Evolutionary conservation across 1,284 basidiomycete genomes (phyloP).

Genomic region (Laetiporus sulphureus): DNA sequence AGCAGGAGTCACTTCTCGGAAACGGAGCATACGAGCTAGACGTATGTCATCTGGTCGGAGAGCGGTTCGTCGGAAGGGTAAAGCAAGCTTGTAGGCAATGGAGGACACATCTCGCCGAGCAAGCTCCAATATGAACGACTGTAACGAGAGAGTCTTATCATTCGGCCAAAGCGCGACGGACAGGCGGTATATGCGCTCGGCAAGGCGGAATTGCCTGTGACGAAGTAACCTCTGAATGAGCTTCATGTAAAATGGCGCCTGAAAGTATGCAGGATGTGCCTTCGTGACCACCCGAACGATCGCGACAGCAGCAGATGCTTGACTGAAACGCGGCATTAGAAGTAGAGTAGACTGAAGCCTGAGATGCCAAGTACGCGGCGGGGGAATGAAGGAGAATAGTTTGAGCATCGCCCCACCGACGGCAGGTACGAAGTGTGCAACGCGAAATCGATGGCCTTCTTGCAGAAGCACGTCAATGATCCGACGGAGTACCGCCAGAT

Average conservation of each 20-base stretch:
- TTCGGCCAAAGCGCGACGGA: background rate
- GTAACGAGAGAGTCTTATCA: too few relatives aligned
- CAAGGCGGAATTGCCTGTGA: constrained; percentile 14
- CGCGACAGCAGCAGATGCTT: constrained; percentile 1
- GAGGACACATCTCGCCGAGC: too few relatives aligned
- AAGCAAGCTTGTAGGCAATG: too few relatives aligned
- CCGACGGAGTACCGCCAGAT: constrained; percentile 3
- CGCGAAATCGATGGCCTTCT: constrained; percentile 4
- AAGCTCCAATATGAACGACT: too few relatives aligned
- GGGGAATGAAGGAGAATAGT: background rate
- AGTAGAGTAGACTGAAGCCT: background rate
- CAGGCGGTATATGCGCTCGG: constrained; percentile 6
- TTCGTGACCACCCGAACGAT: constrained; percentile 6
- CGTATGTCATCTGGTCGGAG: too few relatives aligned
- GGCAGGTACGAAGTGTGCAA: background rate
- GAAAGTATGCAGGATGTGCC: constrained; percentile 3
- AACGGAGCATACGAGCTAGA: background rate
- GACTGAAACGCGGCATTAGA: constrained; percentile 1
- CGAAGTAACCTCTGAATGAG: constrained; percentile 12
- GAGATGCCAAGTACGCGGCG: background rate
- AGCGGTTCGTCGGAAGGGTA: too few relatives aligned
- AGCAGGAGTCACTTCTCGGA: background rate
- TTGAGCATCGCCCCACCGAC: constrained; percentile 2
- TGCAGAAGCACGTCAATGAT: constrained; percentile 8
- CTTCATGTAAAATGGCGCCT: constrained; percentile 4